Evolutionary conservation across 768 basidiomycete species (phyloP), one percentile per base, ranked within the genome.

Genomic region (Boletellus ananiceps): DNA sequence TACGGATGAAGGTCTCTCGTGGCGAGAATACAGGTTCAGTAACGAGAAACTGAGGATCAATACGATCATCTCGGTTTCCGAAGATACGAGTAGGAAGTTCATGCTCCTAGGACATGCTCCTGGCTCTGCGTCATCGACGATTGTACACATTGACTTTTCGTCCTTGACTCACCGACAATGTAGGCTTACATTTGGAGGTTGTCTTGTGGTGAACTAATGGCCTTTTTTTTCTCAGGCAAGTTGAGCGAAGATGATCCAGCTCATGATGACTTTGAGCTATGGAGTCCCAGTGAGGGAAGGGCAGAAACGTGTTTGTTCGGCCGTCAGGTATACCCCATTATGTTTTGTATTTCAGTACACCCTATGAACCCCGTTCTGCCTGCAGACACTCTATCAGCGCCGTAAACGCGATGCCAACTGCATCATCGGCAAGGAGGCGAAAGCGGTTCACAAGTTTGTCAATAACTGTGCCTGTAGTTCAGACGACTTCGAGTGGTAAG

Each of bases 401-500:
- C 83, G 95, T 16, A 75, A 79, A 29, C 82, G 95, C 6, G 75
- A 89, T 23, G 72, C 75, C 0, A 84, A 90, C 53, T 99, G 96
- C 58, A 80, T 86, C 29, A 84, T 99, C 8, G 96, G 96, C 5
- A 71, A 84, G 40, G 78, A 73, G 52, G 73, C 62, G 39, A 88
- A 80, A 69, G 70, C 71, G 38, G 60, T 66, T 16, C 75, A 77
- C 21, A 75, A 71, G 32, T 61, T 87, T 27, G 78, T 84, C 18
- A 69, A 76, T 34, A 85, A 87, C 47, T 99, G 96, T 61, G 65
- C 77, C 0, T 98, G 96, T 59, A 69, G 72, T 0, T 56, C 65
- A 11, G 73, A 75, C 0, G 96, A 99, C 70, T 98, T 98, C 64
- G 96, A 99, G 72, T 99, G 96, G 95, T 93, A 49, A 49, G 84